Evolutionary conservation across 2,329 filamentous ascomycete species (phyloP), one percentile per base, ranked within the genome.

Genomic region (Macrophomina tecta): DNA sequence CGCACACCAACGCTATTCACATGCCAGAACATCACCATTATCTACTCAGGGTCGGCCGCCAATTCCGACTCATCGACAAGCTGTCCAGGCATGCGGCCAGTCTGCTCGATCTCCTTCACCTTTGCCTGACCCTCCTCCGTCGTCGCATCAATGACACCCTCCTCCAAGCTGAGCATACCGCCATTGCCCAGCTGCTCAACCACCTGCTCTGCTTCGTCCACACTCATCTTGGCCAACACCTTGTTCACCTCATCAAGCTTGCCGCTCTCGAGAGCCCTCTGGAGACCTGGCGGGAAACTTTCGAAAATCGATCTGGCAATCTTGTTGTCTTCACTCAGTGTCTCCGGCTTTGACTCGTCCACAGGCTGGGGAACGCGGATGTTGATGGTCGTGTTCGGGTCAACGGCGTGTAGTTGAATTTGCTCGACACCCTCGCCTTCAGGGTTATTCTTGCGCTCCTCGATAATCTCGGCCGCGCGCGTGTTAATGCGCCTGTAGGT

Each of bases 341-440:
- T 36, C 9, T 67, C 65, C 1, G 65, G 65, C 14, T 60, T 51
- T 0, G 75, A 67, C 0, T 70, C 70, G 0, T 76, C 70, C 7
- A 87, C 84, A 46, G 84, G 83, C 0, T 90, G 84, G 12, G 95
- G 94, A 46, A 97, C 90, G 65, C 82, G 87, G 78, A 98, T 97
- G 76, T 92, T 91, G 77, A 99, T 97, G 69, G 91, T 90, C 3
- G 94, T 67, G 56, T 91, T 91, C 0, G 94, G 94, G 78, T 97
- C 93, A 11, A 99, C 94, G 14, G 95, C 94, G 77, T 99, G 95
- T 55, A 99, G 86, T 80, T 99, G 96, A 72, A 99, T 99, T 79
- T 97, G 94, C 82, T 99, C 95, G 9, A 97, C 91, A 23, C 90
- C 92, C 30, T 85, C 87, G 1, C 80, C 80, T 23, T 83, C 83